Conservation (phyloP, 805 yeast genomes). For the Saccharomycopsis fodiens region DNA sequence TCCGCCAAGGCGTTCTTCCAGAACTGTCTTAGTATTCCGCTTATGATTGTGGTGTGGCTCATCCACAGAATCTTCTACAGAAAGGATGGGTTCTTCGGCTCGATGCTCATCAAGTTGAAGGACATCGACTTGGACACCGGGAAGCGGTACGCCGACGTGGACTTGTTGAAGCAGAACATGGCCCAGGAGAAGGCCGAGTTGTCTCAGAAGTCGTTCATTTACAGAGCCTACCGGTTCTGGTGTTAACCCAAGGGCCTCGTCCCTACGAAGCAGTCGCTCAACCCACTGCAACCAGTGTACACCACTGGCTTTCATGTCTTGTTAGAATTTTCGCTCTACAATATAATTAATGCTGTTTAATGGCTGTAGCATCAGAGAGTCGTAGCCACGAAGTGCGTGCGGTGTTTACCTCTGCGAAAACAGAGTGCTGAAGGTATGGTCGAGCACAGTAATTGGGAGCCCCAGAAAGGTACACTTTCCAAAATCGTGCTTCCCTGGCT, state of each 20-base stretch:
- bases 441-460: too few species aligned
- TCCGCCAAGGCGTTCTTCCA: conserved; percentile 39
- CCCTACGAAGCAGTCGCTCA: too few species aligned
- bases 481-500: too few species aligned
- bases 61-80: conserved; percentile 30
- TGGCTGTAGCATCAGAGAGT: too few species aligned
- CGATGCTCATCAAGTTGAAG: conserved; percentile 30
- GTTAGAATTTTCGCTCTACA: too few species aligned
- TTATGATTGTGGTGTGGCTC: conserved; percentile 36
- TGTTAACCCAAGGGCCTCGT: conserved; percentile 28
- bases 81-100: conserved; percentile 32
- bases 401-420: too few species aligned
- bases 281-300: too few species aligned
- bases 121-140: conserved; percentile 41
- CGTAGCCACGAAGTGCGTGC: too few species aligned
- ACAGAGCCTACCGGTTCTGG: conserved; percentile 29
- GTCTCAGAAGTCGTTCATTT: conserved; percentile 28
- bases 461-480: too few species aligned
- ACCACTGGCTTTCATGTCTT: too few species aligned
- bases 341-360: too few species aligned
- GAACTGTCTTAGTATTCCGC: conserved; percentile 41
- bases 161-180: conserved; percentile 20
- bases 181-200: conserved; percentile 27
- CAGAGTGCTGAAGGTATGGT: too few species aligned
- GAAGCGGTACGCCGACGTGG: conserved; percentile 34